These are phyloP conservation scores for Anastatica hierochuntica DNA, from an alignment of 345 rosid genomes.

Conservation along the genomic window DNA sequence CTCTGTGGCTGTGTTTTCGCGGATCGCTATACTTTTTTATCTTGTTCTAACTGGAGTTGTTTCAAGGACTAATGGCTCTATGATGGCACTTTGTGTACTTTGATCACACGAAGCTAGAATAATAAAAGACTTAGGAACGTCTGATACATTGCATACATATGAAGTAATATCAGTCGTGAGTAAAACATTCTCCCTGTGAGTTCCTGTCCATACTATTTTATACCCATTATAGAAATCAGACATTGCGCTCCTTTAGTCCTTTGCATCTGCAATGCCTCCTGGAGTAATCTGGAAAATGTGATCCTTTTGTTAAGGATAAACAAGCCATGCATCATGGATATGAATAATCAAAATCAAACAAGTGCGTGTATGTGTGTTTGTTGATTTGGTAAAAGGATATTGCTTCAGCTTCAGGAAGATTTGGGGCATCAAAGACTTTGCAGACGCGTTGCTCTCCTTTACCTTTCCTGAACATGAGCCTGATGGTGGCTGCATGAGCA, in stretches of 20 bases:
- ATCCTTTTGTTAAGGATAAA: constrained; percentile 34
- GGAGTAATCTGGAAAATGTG: constrained; percentile 71
- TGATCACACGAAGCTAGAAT: too few relatives aligned
- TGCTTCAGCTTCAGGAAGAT: constrained; percentile 85
- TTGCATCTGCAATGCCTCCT: constrained; percentile 82
- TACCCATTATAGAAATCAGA: too few relatives aligned
- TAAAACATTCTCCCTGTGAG: background rate
- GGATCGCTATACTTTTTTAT: too few relatives aligned
- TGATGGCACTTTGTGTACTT: too few relatives aligned
- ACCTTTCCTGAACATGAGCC: constrained; percentile 89
- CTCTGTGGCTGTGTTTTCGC: constrained; percentile 10
- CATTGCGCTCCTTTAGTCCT: constrained; percentile 34
- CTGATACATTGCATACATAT: background rate
- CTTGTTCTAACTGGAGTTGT: too few relatives aligned
- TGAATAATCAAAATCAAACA: too few relatives aligned
- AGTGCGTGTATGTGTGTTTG: background rate
- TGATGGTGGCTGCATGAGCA: constrained; percentile 75
- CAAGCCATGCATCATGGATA: constrained; percentile 5
- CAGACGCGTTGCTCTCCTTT: constrained; percentile 84
- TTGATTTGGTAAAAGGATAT: constrained; percentile 49
- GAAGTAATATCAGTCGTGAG: background rate
- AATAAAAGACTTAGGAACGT: constrained; percentile 3
- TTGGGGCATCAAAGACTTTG: constrained; percentile 93
- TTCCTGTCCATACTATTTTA: too few relatives aligned
- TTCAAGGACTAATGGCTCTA: too few relatives aligned